Percentiles rank a stretch among this genome's conserved stretches.
phyloP scores from a whole-genome alignment of 2,329 filamentous ascomycete species.

The Volutella citrinella region DNA sequence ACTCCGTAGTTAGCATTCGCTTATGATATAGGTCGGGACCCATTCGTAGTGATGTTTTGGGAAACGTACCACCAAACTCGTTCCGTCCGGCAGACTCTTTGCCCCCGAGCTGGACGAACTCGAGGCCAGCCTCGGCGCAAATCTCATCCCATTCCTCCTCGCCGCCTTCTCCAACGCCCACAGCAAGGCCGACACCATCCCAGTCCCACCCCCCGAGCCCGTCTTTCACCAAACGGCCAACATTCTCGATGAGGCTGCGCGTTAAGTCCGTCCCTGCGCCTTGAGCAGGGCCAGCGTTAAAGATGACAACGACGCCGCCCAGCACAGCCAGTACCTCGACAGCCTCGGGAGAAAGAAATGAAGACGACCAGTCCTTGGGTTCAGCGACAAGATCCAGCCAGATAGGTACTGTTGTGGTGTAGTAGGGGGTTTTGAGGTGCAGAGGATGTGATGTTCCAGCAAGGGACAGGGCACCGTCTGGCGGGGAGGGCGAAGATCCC shows the following conservation, averaged over 20 bases:
- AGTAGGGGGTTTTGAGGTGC: constrained; percentile 57
- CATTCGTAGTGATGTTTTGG: not conserved
- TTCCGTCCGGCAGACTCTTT: constrained; percentile 42
- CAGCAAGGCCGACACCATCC: constrained; percentile 61
- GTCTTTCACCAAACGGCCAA: constrained; percentile 53
- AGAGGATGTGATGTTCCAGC: constrained; percentile 60
- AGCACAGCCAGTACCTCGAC: constrained; percentile 59
- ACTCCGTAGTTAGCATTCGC: constrained; percentile 14
- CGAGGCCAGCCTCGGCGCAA: constrained; percentile 55
- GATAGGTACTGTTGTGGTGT: constrained; percentile 57
- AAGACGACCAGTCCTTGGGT: constrained; percentile 52
- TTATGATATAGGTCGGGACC: not conserved
- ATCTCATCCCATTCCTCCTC: constrained; percentile 61
- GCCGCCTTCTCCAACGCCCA: constrained; percentile 50
- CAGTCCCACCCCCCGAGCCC: constrained; percentile 60
- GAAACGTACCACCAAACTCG: constrained; percentile 54
- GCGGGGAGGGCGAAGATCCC: constrained; percentile 37
- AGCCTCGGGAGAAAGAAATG: constrained; percentile 60
- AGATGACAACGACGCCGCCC: constrained; percentile 53
- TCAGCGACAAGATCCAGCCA: constrained; percentile 63
- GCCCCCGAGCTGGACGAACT: constrained; percentile 56
- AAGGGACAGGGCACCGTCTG: constrained; percentile 38
- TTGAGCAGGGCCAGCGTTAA: constrained; percentile 23
- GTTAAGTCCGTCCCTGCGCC: constrained; percentile 17
- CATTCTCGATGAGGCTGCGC: constrained; percentile 45